A percentile compares a stretch with the other conserved stretches of the same genome.
Evolutionary conservation across 352 stramenopile species (phyloP).

Genomic region (Phytophthora cactorum): DNA sequence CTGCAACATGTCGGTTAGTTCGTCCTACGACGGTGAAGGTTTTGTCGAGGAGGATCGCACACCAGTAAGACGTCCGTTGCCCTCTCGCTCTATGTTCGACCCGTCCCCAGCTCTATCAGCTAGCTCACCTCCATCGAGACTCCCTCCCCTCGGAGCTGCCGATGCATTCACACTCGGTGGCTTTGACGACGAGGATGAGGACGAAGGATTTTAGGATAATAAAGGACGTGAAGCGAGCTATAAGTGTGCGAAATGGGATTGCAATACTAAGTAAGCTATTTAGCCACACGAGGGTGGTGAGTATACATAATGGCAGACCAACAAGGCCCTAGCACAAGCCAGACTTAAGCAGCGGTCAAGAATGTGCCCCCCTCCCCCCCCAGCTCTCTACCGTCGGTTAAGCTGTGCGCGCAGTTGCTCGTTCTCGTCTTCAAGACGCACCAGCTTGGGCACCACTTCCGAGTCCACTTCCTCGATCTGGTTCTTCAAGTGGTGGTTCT

Average conservation of each 20-base stretch:
- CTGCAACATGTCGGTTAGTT: slow-evolving; percentile 63
- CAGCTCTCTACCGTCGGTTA: slow-evolving; percentile 31
- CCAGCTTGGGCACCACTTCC: slow-evolving; percentile 80
- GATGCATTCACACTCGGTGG: slow-evolving; percentile 66
- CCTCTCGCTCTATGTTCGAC: slow-evolving; percentile 60
- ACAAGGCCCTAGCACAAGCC: slow-evolving; percentile 5
- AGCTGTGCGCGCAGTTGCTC: slow-evolving; percentile 62
- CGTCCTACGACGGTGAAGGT: slow-evolving; percentile 55
- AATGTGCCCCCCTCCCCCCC: too few relatives aligned
- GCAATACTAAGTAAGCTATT: slow-evolving; percentile 24
- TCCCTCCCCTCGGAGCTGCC: slow-evolving; percentile 58
- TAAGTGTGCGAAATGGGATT: background rate
- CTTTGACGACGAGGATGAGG: slow-evolving; percentile 71
- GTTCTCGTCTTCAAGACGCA: slow-evolving; percentile 88
- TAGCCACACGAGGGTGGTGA: slow-evolving; percentile 25
- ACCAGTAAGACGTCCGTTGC: slow-evolving; percentile 35
- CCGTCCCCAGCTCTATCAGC: slow-evolving; percentile 71
- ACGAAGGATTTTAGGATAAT: slow-evolving; percentile 56
- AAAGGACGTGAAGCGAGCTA: background rate
- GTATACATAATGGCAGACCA: slow-evolving; percentile 32
- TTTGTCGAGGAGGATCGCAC: slow-evolving; percentile 51
- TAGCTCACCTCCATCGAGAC: slow-evolving; percentile 69
- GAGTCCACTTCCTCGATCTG: slow-evolving; percentile 89
- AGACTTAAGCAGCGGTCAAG: background rate
- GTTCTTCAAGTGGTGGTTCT: slow-evolving; percentile 88